phyloP scores from a whole-genome alignment of 2,329 filamentous ascomycete species.

The Ceratocystis alfenasii region DNA sequence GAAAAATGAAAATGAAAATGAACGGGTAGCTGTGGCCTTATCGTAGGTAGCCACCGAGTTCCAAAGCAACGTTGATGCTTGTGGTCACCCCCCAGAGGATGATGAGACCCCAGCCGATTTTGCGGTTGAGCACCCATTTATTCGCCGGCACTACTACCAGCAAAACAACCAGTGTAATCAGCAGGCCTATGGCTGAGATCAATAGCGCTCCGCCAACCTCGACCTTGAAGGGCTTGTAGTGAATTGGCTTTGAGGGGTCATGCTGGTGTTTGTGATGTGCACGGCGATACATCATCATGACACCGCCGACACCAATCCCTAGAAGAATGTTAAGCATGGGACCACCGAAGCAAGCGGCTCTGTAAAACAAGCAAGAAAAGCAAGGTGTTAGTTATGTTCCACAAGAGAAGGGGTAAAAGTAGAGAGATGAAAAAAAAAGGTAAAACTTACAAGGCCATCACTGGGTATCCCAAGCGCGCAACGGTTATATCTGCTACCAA shows the following conservation, averaged over 20 bases:
- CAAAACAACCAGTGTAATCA: slow-evolving; percentile 67
- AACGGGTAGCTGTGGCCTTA: slow-evolving; percentile 30
- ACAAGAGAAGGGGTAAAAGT: background rate
- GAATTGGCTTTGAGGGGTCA: slow-evolving; percentile 45
- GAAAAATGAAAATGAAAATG: background rate
- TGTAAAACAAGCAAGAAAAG: slow-evolving; percentile 25
- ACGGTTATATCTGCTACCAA: slow-evolving; percentile 91
- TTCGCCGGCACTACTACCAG: slow-evolving; percentile 74
- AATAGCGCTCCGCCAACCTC: slow-evolving; percentile 74
- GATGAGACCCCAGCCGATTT: slow-evolving; percentile 71
- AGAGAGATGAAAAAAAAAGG: background rate
- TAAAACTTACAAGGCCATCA: slow-evolving; percentile 66
- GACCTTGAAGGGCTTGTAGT: slow-evolving; percentile 69
- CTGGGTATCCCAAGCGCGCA: slow-evolving; percentile 81
- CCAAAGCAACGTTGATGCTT: slow-evolving; percentile 65
- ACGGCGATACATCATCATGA: slow-evolving; percentile 69
- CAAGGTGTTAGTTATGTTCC: background rate
- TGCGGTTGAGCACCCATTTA: slow-evolving; percentile 71
- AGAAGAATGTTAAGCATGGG: slow-evolving; percentile 96
- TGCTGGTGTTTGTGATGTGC: slow-evolving; percentile 58
- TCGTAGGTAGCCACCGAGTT: slow-evolving; percentile 44
- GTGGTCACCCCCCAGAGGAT: slow-evolving; percentile 72
- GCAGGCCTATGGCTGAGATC: slow-evolving; percentile 70
- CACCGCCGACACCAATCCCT: slow-evolving; percentile 81
- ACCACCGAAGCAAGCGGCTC: slow-evolving; percentile 90